A percentile compares a stretch with the other conserved stretches of the same genome.
phyloP scores from a whole-genome alignment of 2,329 filamentous ascomycete genomes.

The Clonostachys rosea region DNA sequence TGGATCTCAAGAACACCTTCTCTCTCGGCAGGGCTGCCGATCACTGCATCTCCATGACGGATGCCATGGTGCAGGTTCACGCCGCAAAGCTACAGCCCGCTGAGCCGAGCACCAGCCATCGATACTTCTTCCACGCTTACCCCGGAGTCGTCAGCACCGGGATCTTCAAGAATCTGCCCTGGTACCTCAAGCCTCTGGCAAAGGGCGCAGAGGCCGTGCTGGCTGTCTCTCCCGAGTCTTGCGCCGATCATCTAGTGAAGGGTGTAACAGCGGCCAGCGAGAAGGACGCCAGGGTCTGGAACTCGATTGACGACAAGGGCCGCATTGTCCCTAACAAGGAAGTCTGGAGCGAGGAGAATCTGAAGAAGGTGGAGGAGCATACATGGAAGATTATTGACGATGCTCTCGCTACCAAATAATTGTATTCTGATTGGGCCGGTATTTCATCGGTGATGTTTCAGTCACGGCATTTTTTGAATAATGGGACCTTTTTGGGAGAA shows the following conservation, averaged over 20 bases:
- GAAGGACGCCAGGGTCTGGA: conserved; percentile 15
- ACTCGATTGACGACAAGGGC: conserved; percentile 20
- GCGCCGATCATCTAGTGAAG: conserved; percentile 16
- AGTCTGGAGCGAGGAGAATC: conserved; percentile 17
- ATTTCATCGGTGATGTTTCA: no score
- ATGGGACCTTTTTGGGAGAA: no score
- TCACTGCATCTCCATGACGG: conserved; percentile 31
- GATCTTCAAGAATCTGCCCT: conserved; percentile 18
- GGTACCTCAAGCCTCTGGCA: conserved; percentile 12
- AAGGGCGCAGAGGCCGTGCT: conserved; percentile 10
- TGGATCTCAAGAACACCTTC: conserved; percentile 28
- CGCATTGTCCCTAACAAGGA: conserved; percentile 13
- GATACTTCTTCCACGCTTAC: conserved; percentile 31
- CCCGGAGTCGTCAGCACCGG: conserved; percentile 31
- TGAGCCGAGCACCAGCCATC: background rate
- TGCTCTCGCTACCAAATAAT: conserved; percentile 1
- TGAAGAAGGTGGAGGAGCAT: conserved; percentile 17
- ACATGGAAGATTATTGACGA: conserved; percentile 21
- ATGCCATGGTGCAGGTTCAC: conserved; percentile 26
- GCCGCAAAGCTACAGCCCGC: conserved; percentile 17
- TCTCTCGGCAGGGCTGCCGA: conserved; percentile 21
- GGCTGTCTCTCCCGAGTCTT: conserved; percentile 14
- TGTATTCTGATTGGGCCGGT: no score
- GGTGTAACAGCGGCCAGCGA: conserved; percentile 8
- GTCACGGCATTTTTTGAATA: no score